These are phyloP conservation scores for Nitzschia sp. DNA, from an alignment of 108 stramenopile species.

Conservation along the genomic window DNA sequence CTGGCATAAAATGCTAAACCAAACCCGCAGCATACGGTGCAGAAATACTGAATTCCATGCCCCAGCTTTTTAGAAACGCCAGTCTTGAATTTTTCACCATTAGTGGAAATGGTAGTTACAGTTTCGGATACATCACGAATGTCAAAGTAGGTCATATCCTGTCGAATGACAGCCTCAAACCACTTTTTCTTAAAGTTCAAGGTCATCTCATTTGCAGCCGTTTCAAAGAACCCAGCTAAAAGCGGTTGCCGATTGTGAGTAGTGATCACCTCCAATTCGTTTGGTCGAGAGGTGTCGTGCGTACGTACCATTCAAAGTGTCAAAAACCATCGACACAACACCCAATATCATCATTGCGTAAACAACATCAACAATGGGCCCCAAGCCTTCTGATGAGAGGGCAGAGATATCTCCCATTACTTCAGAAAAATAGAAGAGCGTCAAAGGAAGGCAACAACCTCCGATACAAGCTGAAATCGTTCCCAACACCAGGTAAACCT, in stretches of 20 bases:
- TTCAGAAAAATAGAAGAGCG: conserved; percentile 45
- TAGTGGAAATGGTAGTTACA: conserved; percentile 41
- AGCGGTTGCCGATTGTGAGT: neutral
- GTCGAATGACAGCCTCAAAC: conserved; percentile 54
- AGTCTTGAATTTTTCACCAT: conserved; percentile 43
- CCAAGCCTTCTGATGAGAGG: conserved; percentile 29
- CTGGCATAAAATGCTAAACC: conserved; percentile 41
- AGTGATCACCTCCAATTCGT: neutral
- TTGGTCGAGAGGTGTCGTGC: too few relatives aligned
- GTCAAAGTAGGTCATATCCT: conserved; percentile 64
- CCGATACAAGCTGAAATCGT: conserved; percentile 4
- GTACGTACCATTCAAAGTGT: conserved; percentile 37
- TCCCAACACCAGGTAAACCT: conserved; percentile 11
- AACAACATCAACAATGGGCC: conserved; percentile 31
- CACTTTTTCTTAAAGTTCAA: conserved; percentile 33
- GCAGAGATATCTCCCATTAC: conserved; percentile 47
- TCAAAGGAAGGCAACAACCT: conserved; percentile 16
- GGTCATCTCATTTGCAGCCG: conserved; percentile 46
- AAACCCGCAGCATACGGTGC: conserved; percentile 40
- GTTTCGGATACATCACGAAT: conserved; percentile 46
- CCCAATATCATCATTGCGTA: conserved; percentile 52
- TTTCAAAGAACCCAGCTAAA: conserved; percentile 35
- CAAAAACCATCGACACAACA: conserved; percentile 29
- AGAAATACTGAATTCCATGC: conserved; percentile 35
- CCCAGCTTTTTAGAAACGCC: conserved; percentile 45